A percentile compares a stretch with the other conserved stretches of the same genome.
Evolutionary conservation across 768 basidiomycete genomes (phyloP).

Genomic region (Serpula lacrymans): DNA sequence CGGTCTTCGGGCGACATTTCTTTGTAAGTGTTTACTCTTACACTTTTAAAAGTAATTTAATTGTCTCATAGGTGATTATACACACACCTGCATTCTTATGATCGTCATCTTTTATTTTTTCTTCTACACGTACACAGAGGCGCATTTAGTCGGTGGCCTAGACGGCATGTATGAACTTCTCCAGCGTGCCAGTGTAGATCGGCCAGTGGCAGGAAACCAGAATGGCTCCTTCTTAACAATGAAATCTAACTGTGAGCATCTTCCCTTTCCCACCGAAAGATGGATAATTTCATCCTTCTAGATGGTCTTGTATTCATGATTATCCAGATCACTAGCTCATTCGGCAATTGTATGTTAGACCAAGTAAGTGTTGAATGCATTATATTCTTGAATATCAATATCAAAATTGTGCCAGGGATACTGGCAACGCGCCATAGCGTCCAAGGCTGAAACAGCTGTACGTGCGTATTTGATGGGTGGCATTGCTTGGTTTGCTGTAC

Average conservation of each 20-base stretch:
- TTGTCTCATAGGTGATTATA: constrained; percentile 13
- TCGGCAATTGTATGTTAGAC: constrained; percentile 1
- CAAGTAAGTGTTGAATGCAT: constrained; percentile 1
- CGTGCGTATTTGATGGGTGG: constrained; percentile 33
- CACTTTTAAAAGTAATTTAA: constrained; percentile 7
- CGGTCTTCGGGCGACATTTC: constrained; percentile 17
- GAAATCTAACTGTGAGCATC: constrained; percentile 8
- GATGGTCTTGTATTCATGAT: constrained; percentile 34
- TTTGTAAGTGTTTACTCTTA: constrained; percentile 12
- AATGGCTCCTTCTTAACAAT: constrained; percentile 15
- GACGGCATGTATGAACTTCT: constrained; percentile 15
- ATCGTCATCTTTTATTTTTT: constrained; percentile 21
- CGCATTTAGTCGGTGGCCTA: constrained; percentile 28
- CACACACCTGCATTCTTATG: constrained; percentile 33
- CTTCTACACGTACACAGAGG: constrained; percentile 10
- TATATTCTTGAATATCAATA: constrained; percentile 30
- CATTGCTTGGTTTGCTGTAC: constrained; percentile 37
- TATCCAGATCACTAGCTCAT: constrained; percentile 39
- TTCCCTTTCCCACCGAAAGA: constrained; percentile 8
- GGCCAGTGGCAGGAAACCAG: constrained; percentile 9
- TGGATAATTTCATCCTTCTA: constrained; percentile 29
- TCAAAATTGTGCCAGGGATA: constrained; percentile 22
- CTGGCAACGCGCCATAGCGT: constrained; percentile 34
- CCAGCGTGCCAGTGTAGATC: constrained; percentile 7
- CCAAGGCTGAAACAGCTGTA: constrained; percentile 24